Base-by-base conservation (phyloP, 2,329 filamentous ascomycete genomes). In the Chrysosporium queenslandicum region DNA sequence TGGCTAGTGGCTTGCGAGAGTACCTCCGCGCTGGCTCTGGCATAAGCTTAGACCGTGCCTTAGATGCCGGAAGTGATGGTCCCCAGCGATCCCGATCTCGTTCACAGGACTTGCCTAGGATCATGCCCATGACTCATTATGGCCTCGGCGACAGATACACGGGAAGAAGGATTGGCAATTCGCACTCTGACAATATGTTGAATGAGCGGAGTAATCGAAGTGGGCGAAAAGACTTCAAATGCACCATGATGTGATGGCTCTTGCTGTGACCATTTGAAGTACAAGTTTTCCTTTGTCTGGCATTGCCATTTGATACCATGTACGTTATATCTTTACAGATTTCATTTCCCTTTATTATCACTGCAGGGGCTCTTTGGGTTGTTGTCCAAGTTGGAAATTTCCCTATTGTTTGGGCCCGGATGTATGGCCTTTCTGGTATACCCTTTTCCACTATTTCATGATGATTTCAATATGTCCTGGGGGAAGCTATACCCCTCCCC, bases 191-290 rank as follows among this genome's bases (percentile, higher is more conserved):
- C 30, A 46, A 51, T 16, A 47, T 36, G 46, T 32, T 46, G 32
- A 46, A 45, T 41, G 46, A 69, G 50, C 69, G 68, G 68, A 69
- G 68, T 45, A 62, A 67, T 54, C 60, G 61, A 51, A 66, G 62
- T 54, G 60, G 61, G 52, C 66, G 62, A 46, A 61, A 58, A 49
- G 59, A 67, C 49, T 61, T 54, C 42, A 69, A 64, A 54, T 71
- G 69, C 56, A 58, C 61, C 34, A 58, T 71, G 48, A 71, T 71
- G 68, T 71, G 62, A 52, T 14, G 42, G 4, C 14, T 4, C 14
- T 14, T 29, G 29, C 40, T 2, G 23, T 16, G 3, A 41, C 9
- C 4, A 3, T 39, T n/a, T 36, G 8, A 4, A 4, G 21, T 40
- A 18, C 18, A n/a, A 34, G 32, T 34, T 32, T 32, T 42, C 27